Evolutionary conservation across 2,329 filamentous ascomycete genomes (phyloP).

Genomic region (Hypocreales sp.): DNA sequence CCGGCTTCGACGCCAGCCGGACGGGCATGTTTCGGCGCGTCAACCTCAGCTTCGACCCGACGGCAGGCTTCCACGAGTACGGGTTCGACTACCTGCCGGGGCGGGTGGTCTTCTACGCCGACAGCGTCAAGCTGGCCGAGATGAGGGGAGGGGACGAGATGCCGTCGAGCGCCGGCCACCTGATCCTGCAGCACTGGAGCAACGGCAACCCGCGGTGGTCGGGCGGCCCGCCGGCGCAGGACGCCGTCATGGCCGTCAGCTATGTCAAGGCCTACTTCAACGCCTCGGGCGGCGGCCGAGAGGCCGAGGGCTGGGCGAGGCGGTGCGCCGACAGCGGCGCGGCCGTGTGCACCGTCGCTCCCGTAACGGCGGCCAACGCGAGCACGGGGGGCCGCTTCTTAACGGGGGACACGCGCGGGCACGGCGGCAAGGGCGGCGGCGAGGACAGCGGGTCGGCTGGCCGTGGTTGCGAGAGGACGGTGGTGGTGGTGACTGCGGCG

Average conservation of each 20-base stretch:
- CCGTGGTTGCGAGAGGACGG: not conserved
- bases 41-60: slow-evolving; percentile 51
- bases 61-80: slow-evolving; percentile 56
- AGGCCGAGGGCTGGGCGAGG: slow-evolving; percentile 1
- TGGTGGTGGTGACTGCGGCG: not conserved
- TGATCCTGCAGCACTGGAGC: slow-evolving; percentile 65
- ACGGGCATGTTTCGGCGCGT: slow-evolving; percentile 42
- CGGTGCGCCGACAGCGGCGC: slow-evolving; percentile 3
- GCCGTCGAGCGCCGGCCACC: slow-evolving; percentile 44
- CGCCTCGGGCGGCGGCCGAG: slow-evolving; percentile 28
- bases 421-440: not conserved
- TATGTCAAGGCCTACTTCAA: slow-evolving; percentile 76
- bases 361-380: slow-evolving; percentile 8
- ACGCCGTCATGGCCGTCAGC: slow-evolving; percentile 47
- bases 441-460: not conserved
- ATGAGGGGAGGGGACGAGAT: slow-evolving; percentile 41
- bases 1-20: slow-evolving; percentile 45
- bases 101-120: slow-evolving; percentile 53
- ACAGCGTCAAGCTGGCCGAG: slow-evolving; percentile 38
- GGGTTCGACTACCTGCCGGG: slow-evolving; percentile 57
- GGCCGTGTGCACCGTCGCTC: slow-evolving; percentile 11
- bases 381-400: slow-evolving; percentile 9
- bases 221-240: slow-evolving; percentile 46
- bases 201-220: slow-evolving; percentile 62
- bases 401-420: slow-evolving; percentile 1